Evolutionary conservation across 2,329 filamentous ascomycete species (phyloP), one percentile per base, ranked within the genome.

Genomic region (Hypoxylon sp.): DNA sequence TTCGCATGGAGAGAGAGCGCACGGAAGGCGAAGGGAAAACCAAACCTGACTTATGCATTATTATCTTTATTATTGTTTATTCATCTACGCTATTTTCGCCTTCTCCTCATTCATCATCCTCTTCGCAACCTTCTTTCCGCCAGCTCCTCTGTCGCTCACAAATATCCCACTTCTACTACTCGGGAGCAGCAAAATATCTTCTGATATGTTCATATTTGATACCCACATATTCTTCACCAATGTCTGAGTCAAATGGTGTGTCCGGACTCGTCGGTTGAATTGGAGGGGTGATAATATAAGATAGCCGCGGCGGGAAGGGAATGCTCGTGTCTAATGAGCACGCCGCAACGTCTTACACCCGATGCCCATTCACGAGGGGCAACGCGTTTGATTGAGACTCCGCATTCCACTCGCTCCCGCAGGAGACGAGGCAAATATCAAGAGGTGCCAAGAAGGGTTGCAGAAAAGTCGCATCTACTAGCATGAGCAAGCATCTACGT

Each of bases 181-280:
- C 11, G 7, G 36, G 36, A 43, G 38, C 38, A 43, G 17, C 17
- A 43, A 43, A 11, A 21, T 19, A 19, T 43, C 45, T 52, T 43
- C 45, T 57, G 50, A 57, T 51, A 48, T 65, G 57, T 61, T 53
- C 52, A 65, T 65, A 60, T 50, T 51, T 48, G 51, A 65, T 65
- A 65, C 57, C 50, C 50, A 51, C 51, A 56, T 46, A 38, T 61
- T 61, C 28, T 36, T 43, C 32, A 30, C 43, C 30, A 34, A 11
- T 41, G 49, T 36, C 32, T 34, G 43, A 38, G 21, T 38, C 25
- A 58, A 23, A 32, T 10, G 13, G 19, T 30, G 5, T 19, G 43
- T 36, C 55, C 28, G 38, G 55, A 58, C 32, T 46, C 13, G n/a
- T 17, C 17, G 13, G 43, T 28, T 13, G 10, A 17, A 19, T 23